Evolutionary conservation across 1,284 basidiomycete species (phyloP).

Genomic region (Ustilago bromivora): DNA sequence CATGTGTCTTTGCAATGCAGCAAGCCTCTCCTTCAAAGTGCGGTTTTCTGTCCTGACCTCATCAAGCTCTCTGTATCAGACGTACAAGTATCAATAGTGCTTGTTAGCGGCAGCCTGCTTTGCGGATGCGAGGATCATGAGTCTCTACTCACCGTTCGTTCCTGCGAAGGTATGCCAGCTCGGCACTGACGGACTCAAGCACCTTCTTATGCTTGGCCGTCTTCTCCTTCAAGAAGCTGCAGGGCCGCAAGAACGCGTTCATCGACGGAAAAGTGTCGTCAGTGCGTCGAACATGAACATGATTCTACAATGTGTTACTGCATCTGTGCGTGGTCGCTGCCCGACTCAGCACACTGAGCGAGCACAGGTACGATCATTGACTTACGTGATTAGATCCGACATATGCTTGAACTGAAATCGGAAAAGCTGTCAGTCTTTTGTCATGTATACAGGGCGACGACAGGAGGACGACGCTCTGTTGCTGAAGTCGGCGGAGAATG

Average conservation of each 20-base stretch:
- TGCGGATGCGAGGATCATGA: background rate
- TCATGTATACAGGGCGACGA: no score
- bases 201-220: slow-evolving; percentile 32
- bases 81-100: background rate
- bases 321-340: no score
- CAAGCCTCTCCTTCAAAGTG: slow-evolving; percentile 22
- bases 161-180: slow-evolving; percentile 14
- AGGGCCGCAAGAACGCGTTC: background rate
- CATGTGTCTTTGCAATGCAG: slow-evolving; percentile 4
- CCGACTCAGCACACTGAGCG: background rate
- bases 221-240: slow-evolving; percentile 38
- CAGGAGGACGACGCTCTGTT: background rate
- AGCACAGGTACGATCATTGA: background rate
- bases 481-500: background rate
- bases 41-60: slow-evolving; percentile 18
- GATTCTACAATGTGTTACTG: no score
- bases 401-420: slow-evolving; percentile 36
- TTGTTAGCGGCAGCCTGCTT: background rate
- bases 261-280: background rate
- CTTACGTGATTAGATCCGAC: slow-evolving; percentile 36
- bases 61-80: slow-evolving; percentile 20
- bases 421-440: background rate
- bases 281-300: background rate
- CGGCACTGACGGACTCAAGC: slow-evolving; percentile 28
- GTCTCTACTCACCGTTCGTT: slow-evolving; percentile 16